phyloP scores from a whole-genome alignment of 2,329 filamentous ascomycete genomes.

The Amauroascus niger region DNA sequence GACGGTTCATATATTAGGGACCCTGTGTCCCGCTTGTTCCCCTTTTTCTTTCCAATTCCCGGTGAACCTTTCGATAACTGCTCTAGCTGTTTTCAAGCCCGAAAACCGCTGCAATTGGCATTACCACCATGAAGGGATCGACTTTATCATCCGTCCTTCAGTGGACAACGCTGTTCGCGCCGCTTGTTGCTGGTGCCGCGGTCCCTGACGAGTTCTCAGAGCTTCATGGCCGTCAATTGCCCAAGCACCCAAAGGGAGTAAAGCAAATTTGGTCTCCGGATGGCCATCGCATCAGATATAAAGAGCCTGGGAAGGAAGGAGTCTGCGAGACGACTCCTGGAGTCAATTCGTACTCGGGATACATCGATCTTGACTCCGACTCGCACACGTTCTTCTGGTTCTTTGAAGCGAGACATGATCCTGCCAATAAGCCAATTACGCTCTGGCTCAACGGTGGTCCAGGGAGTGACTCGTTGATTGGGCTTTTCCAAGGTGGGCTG shows the following conservation, averaged over 20 bases:
- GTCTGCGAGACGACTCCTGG: slow-evolving; percentile 50
- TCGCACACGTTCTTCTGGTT: slow-evolving; percentile 60
- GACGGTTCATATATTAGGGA: not conserved
- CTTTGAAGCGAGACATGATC: slow-evolving; percentile 48
- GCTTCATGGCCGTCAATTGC: slow-evolving; percentile 27
- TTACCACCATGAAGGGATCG: slow-evolving; percentile 2
- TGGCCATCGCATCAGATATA: slow-evolving; percentile 48
- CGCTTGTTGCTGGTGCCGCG: slow-evolving; percentile 19
- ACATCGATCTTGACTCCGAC: slow-evolving; percentile 43
- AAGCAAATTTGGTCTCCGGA: slow-evolving; percentile 32
- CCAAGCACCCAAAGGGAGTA: slow-evolving; percentile 31
- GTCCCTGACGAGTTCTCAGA: slow-evolving; percentile 19
- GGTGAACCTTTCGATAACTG: not conserved
- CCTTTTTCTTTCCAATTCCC: not conserved
- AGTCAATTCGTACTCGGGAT: slow-evolving; percentile 51
- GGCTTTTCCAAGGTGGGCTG: slow-evolving; percentile 36
- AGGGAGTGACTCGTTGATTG: slow-evolving; percentile 50
- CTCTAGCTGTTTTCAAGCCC: not conserved
- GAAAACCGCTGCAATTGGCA: not conserved
- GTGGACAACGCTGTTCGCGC: slow-evolving; percentile 1
- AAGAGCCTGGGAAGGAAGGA: slow-evolving; percentile 42
- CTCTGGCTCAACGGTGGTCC: slow-evolving; percentile 57
- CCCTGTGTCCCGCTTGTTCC: not conserved
- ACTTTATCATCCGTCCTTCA: slow-evolving; percentile 2
- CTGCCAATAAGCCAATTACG: slow-evolving; percentile 47